A percentile compares a stretch with the other conserved stretches of the same genome.
Evolutionary conservation across 2,329 filamentous ascomycete species (phyloP).

Genomic region (Phialocephala sp.): DNA sequence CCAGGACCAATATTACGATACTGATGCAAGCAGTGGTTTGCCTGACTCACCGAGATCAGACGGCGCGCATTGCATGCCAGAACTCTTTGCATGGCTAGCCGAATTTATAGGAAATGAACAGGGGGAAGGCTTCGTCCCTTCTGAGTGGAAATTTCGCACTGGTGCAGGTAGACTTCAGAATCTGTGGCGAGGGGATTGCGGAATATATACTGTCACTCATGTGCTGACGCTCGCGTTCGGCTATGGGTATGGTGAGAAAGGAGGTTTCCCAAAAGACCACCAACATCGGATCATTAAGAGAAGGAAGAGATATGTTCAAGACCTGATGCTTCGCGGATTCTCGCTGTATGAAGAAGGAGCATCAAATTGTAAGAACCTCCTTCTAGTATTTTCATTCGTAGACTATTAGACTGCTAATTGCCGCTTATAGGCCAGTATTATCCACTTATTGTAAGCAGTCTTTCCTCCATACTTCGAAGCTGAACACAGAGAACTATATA

Average conservation of each 20-base stretch:
- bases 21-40: conserved; percentile 14
- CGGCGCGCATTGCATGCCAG: conserved; percentile 20
- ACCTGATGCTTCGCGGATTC: conserved; percentile 24
- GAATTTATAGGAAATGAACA: conserved; percentile 5
- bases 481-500: not conserved
- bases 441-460: conserved; percentile 19
- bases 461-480: conserved; percentile 1
- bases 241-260: not conserved
- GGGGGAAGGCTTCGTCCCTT: conserved; percentile 14
- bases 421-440: conserved; percentile 20
- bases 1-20: no score
- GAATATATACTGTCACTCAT: conserved; percentile 22
- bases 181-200: conserved; percentile 20
- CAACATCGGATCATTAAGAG: conserved; percentile 18
- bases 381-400: not conserved
- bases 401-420: not conserved
- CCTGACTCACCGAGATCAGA: conserved; percentile 16
- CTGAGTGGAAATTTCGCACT: conserved; percentile 25
- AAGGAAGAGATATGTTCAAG: conserved; percentile 26
- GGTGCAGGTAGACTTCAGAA: conserved; percentile 19
- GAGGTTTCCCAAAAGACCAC: conserved; percentile 21
- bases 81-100: conserved; percentile 23
- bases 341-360: conserved; percentile 9
- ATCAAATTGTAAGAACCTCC: not conserved
- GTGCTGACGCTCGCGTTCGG: conserved; percentile 27